phyloP scores from a whole-genome alignment of 805 yeast species.

The Ogataea nonfermentans region DNA sequence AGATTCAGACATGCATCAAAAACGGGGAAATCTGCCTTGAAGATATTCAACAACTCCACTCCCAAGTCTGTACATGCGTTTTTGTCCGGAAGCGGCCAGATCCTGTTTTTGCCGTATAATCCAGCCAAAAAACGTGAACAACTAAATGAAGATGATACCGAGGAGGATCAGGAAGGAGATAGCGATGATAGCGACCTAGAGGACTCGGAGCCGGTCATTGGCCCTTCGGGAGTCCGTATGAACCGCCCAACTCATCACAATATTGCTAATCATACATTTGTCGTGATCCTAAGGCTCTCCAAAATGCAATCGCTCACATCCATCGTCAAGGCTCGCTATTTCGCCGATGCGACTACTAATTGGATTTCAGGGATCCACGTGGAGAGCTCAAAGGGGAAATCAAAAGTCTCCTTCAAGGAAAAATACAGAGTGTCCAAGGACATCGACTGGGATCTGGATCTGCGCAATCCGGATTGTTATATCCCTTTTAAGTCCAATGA shows the following conservation, averaged over 20 bases:
- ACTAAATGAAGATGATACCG: slow-evolving; percentile 24
- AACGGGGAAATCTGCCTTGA: slow-evolving; percentile 11
- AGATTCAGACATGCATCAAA: slow-evolving; percentile 21
- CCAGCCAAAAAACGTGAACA: slow-evolving; percentile 32
- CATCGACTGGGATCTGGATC: slow-evolving; percentile 43
- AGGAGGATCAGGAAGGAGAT: slow-evolving; percentile 29
- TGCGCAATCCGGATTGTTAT: slow-evolving; percentile 36
- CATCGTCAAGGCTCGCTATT: slow-evolving; percentile 40
- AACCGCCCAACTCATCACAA: slow-evolving; percentile 21
- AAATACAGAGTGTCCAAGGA: slow-evolving; percentile 41
- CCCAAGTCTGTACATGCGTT: slow-evolving; percentile 22
- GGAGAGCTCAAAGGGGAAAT: slow-evolving; percentile 41
- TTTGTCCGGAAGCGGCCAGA: slow-evolving; percentile 35
- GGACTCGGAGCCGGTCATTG: slow-evolving; percentile 4
- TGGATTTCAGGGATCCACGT: slow-evolving; percentile 40
- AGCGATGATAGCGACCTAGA: slow-evolving; percentile 21
- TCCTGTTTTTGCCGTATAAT: slow-evolving; percentile 34
- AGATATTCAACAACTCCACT: slow-evolving; percentile 8
- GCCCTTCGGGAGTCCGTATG: not conserved
- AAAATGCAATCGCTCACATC: slow-evolving; percentile 39
- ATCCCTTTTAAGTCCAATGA: slow-evolving; percentile 30
- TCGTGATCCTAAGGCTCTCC: slow-evolving; percentile 44
- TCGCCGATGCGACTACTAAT: slow-evolving; percentile 41
- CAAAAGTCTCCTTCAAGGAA: slow-evolving; percentile 41
- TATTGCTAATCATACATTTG: slow-evolving; percentile 48